These are phyloP conservation scores for Cystobasidium pallidum DNA, from an alignment of 1,284 basidiomycete species.

Conservation along the genomic window DNA sequence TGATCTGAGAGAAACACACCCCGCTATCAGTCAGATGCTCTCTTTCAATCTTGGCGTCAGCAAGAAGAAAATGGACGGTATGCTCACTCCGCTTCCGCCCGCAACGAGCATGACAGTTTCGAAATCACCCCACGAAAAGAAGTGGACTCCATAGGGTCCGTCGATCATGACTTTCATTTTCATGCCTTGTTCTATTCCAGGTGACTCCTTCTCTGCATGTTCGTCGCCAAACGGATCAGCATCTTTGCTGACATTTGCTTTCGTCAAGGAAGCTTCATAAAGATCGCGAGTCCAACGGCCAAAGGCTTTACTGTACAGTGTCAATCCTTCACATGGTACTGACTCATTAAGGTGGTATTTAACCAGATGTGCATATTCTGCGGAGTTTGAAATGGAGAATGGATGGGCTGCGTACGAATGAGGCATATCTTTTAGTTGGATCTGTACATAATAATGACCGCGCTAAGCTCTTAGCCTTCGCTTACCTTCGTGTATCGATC, in stretches of 20 bases:
- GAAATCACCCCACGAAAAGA: background rate
- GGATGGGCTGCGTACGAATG: slow-evolving; percentile 44
- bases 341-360: background rate
- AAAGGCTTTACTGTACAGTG: slow-evolving; percentile 44
- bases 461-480: no score
- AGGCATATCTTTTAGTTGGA: background rate
- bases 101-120: slow-evolving; percentile 47
- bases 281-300: slow-evolving; percentile 45
- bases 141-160: slow-evolving; percentile 44
- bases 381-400: slow-evolving; percentile 47
- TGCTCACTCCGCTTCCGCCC: slow-evolving; percentile 44
- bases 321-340: slow-evolving; percentile 37
- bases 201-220: background rate
- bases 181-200: background rate
- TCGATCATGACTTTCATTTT: slow-evolving; percentile 1
- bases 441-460: no score
- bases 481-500: slow-evolving; percentile 25
- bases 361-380: slow-evolving; percentile 2
- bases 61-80: background rate
- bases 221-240: background rate
- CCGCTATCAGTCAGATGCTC: background rate
- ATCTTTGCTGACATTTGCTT: background rate
- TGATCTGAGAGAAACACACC: slow-evolving; percentile 28
- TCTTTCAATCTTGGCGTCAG: background rate
- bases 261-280: background rate